Evolutionary conservation across 768 basidiomycete species (phyloP).

Genomic region (Panus rudis): DNA sequence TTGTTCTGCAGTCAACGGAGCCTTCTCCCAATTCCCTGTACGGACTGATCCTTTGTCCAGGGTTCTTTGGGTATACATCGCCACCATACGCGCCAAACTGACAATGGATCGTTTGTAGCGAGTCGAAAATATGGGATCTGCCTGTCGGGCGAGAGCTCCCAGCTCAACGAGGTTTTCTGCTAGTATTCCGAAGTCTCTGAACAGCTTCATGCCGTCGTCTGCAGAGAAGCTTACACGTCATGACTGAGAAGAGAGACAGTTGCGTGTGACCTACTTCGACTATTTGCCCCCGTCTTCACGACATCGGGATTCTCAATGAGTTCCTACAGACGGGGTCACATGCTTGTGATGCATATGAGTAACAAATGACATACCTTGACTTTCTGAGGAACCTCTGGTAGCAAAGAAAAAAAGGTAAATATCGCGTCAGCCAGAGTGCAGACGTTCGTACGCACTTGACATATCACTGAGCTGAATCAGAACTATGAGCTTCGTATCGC

Average conservation of each 20-base stretch:
- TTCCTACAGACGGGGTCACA: slow-evolving; percentile 29
- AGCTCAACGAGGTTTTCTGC: slow-evolving; percentile 39
- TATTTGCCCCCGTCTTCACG: slow-evolving; percentile 42
- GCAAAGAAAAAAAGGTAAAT: too few relatives aligned
- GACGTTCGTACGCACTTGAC: slow-evolving; percentile 29
- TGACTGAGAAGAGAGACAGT: neutral
- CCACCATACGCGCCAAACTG: slow-evolving; percentile 36
- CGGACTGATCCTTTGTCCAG: slow-evolving; percentile 41
- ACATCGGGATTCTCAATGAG: slow-evolving; percentile 35
- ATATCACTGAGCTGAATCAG: slow-evolving; percentile 43
- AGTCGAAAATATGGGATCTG: slow-evolving; percentile 29
- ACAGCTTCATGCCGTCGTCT: slow-evolving; percentile 46
- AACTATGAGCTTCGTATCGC: slow-evolving; percentile 35
- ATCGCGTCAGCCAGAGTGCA: neutral
- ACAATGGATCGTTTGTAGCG: slow-evolving; percentile 33
- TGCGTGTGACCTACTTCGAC: slow-evolving; percentile 29
- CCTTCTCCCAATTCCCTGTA: slow-evolving; percentile 38
- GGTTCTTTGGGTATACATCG: slow-evolving; percentile 30
- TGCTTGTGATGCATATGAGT: neutral
- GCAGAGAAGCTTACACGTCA: neutral
- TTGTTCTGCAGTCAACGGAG: slow-evolving; percentile 30
- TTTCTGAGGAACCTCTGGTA: slow-evolving; percentile 40
- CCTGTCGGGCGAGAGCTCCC: slow-evolving; percentile 33
- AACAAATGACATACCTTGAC: slow-evolving; percentile 26
- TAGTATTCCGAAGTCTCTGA: slow-evolving; percentile 38